Evolutionary conservation across 257 asterid species (phyloP), one percentile per base, ranked within the genome.

Genomic region (Rhazya stricta): DNA sequence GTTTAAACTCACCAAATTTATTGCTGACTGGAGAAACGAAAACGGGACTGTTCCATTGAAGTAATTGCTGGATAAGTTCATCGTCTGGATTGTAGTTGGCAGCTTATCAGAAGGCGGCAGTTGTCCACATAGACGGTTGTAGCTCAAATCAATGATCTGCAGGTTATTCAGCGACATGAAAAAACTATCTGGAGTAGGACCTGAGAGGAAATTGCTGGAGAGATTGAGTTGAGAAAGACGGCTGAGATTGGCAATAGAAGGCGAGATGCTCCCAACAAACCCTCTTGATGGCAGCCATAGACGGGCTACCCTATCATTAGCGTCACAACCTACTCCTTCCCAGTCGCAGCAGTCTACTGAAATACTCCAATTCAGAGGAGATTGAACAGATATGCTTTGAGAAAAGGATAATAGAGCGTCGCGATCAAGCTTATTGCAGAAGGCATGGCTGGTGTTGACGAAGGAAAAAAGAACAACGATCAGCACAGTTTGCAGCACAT

Each of bases 241-340:
- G 45, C 76, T 85, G 84, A 94, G 94, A 69, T 90, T 90, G 8
- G 74, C 21, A 32, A 94, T 54, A 9, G 83, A 69, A 60, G 88
- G 85, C 13, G 90, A 70, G 72, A 92, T 72, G 66, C 12, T 82
- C 25, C 97, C 97, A 0, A 30, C 66, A 16, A 94, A 89, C 77
- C 91, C 90, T 56, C 88, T 80, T 4, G 90, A 86, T 16, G 99
- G 96, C 13, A 92, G 91, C 86, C 67, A 81, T 9, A 94, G 84
- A 51, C 73, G 21, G 72, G 71, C 82, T 9, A 94, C 97, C 39
- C 91, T 81, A 30, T 84, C 94, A 9, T 51, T 78, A 32, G 43
- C 80, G 61, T 94, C 98, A 80, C 99, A 94, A 19, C 67, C 73
- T 8, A 94, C 76, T 13, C 99, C 99, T 70, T 94, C 97, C 99